phyloP scores from a whole-genome alignment of 108 stramenopile species.

The Skeletonema tropicum region DNA sequence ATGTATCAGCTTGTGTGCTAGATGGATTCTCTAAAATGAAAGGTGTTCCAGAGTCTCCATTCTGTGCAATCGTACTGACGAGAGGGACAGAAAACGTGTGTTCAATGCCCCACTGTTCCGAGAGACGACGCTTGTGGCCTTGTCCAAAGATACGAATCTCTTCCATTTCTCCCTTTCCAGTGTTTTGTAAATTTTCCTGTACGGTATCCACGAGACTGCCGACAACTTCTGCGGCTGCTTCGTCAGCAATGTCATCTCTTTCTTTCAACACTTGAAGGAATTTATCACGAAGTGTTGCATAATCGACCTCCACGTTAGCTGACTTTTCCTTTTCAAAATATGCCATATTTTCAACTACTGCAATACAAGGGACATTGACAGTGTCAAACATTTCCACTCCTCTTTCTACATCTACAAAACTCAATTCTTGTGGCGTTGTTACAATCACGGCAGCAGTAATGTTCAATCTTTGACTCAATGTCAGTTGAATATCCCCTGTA shows the following conservation, averaged over 20 bases:
- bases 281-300: slow-evolving; percentile 42
- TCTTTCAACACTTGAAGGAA: slow-evolving; percentile 46
- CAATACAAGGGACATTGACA: slow-evolving; percentile 92
- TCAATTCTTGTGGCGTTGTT: slow-evolving; percentile 96
- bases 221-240: slow-evolving; percentile 33
- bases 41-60: slow-evolving; percentile 85
- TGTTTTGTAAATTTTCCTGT: slow-evolving; percentile 29
- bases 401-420: slow-evolving; percentile 95
- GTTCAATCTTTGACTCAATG: slow-evolving; percentile 89
- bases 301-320: slow-evolving; percentile 29
- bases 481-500: slow-evolving; percentile 97
- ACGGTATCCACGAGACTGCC: slow-evolving; percentile 57
- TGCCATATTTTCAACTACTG: slow-evolving; percentile 99
- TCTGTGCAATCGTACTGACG: slow-evolving; percentile 72
- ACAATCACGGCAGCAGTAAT: slow-evolving; percentile 97
- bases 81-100: slow-evolving; percentile 79
- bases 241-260: slow-evolving; percentile 28
- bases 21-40: slow-evolving; percentile 74
- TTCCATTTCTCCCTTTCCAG: slow-evolving; percentile 28
- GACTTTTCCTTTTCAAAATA: slow-evolving; percentile 68
- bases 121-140: slow-evolving; percentile 73
- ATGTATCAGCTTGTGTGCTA: slow-evolving; percentile 70
- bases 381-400: slow-evolving; percentile 97
- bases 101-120: slow-evolving; percentile 88
- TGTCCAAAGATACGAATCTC: slow-evolving; percentile 80